Evolutionary conservation across 2,329 filamentous ascomycete species (phyloP).

Genomic region (Truncatella angustata): DNA sequence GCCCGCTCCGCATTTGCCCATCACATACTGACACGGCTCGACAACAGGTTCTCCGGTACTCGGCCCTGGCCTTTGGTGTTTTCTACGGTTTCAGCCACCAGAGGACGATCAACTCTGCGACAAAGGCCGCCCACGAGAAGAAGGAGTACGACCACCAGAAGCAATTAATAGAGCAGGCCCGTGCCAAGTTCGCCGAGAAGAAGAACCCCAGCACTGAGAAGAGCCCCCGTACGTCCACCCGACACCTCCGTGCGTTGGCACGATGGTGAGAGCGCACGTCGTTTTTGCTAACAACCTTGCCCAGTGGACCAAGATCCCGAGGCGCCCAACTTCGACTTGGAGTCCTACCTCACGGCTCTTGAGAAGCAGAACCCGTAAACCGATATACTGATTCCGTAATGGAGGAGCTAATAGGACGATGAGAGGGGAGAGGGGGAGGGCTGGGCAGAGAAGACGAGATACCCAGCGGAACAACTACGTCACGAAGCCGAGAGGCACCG

Average conservation of each 20-base stretch:
- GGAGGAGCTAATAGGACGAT: slow-evolving; percentile 21
- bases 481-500: neutral
- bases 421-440: slow-evolving; percentile 7
- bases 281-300: neutral
- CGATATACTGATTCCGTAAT: neutral
- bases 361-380: slow-evolving; percentile 49
- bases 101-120: slow-evolving; percentile 69
- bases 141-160: slow-evolving; percentile 89
- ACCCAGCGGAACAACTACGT: slow-evolving; percentile 7
- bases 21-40: neutral
- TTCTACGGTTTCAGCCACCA: slow-evolving; percentile 97
- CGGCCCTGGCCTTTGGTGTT: slow-evolving; percentile 84
- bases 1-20: neutral
- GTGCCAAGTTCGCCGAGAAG: slow-evolving; percentile 79
- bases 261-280: neutral
- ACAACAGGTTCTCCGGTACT: slow-evolving; percentile 91
- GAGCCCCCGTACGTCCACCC: slow-evolving; percentile 32
- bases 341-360: slow-evolving; percentile 73
- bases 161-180: slow-evolving; percentile 87
- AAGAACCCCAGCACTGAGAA: slow-evolving; percentile 53
- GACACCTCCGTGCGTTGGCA: neutral
- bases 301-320: slow-evolving; percentile 72
- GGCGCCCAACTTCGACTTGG: slow-evolving; percentile 90
- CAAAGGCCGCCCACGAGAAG: slow-evolving; percentile 69
- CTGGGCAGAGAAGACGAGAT: neutral